Evolutionary conservation across 768 basidiomycete species (phyloP), one percentile per base, ranked within the genome.

Genomic region (Neoboletus subvelutipes): DNA sequence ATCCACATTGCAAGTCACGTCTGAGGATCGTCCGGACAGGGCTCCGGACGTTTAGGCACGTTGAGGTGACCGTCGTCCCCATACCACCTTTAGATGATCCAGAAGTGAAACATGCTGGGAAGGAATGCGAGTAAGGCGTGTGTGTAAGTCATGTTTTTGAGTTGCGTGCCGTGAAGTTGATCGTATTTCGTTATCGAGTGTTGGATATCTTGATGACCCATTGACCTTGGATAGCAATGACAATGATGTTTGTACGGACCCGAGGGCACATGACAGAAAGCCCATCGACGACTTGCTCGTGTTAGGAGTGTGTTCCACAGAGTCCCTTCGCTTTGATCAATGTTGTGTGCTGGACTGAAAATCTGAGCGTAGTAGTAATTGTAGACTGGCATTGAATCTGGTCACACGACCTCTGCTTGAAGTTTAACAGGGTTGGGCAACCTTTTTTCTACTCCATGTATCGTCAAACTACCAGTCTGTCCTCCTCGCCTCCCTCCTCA

Each of bases 1-100:
- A 87, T 65, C 86, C 86, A 2, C 71, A 84, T 54, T 88, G 87
- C 69, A 78, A 75, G 43, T 85, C 85, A 5, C 72, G 75, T 12
- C 62, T 86, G 67, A 78, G 69, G 60, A 83, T 88, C 20, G 69
- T 68, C 9, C 75, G 85, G 50, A 80, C 76, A 1, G 80, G 80
- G 3, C 43, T 78, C 50, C 70, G 86, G 55, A 78, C 70, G 11
- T 87, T 88, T 66, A 78, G 72, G 13, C 83, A 83, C 65, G 75
- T 74, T 0, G 81, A 84, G 31, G 78, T 78, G 11, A 86, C 85
- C 1, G 78, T 74, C 41, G 78, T 84, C 0, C 78, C 82, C 9
- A 15, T 53, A 34, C 52, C 22, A 17, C 36, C 41, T 5, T 10
- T 4, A 3, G n/a, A 18, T 24, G 40, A 34, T 24, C n/a, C 24